A percentile compares a stretch with the other conserved stretches of the same genome.
Evolutionary conservation across 202 grass and related monocot genomes (phyloP).

Genomic region (Elaeis oleifera): DNA sequence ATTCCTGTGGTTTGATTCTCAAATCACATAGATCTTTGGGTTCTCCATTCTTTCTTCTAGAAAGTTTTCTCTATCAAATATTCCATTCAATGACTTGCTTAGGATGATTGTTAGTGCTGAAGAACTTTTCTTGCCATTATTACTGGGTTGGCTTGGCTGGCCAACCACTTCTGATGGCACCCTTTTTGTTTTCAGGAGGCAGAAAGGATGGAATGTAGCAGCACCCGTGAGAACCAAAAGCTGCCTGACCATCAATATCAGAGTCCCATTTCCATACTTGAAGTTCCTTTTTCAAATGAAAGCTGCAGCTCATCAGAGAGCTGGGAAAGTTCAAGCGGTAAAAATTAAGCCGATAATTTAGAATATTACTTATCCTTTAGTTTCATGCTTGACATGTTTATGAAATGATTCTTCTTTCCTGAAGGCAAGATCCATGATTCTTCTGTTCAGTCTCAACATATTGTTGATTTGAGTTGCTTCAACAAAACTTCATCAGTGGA

Average conservation of each 20-base stretch:
- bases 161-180: background rate
- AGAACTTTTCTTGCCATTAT: slow-evolving; percentile 15
- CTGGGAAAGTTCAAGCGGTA: slow-evolving; percentile 65
- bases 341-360: background rate
- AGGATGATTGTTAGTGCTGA: too few species aligned
- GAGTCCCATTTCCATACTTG: slow-evolving; percentile 43
- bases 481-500: slow-evolving; percentile 45
- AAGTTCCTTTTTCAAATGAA: slow-evolving; percentile 61
- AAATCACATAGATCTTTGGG: too few species aligned
- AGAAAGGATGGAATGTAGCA: background rate
- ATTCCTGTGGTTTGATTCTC: too few species aligned
- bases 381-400: slow-evolving; percentile 17
- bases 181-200: slow-evolving; percentile 2
- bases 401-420: slow-evolving; percentile 32
- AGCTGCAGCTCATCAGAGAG: slow-evolving; percentile 76
- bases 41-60: too few species aligned
- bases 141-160: background rate
- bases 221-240: slow-evolving; percentile 13
- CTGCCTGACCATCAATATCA: slow-evolving; percentile 34
- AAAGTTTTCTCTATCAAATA: too few species aligned
- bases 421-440: slow-evolving; percentile 45
- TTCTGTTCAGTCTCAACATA: background rate
- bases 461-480: slow-evolving; percentile 15
- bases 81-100: too few species aligned
- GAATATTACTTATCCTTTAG: background rate